phyloP scores from a whole-genome alignment of 768 basidiomycete species.

The Russula sp. region DNA sequence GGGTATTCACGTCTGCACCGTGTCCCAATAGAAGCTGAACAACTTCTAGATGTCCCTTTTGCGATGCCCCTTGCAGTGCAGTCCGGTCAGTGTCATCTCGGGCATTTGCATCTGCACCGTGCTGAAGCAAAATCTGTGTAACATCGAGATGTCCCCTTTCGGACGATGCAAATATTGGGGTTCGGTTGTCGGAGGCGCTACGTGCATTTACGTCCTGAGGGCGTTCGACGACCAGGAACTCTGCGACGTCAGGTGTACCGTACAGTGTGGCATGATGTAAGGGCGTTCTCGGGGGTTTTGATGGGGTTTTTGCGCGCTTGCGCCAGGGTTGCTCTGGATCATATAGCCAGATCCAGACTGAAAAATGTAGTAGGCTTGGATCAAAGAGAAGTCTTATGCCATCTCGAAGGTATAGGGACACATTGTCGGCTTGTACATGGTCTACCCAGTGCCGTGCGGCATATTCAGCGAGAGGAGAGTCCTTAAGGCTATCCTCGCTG shows the following conservation, averaged over 20 bases:
- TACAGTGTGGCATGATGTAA: neutral
- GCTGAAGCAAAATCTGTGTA: too few relatives aligned
- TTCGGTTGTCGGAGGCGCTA: neutral
- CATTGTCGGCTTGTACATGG: neutral
- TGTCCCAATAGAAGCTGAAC: too few relatives aligned
- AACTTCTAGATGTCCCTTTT: too few relatives aligned
- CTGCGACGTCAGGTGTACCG: neutral
- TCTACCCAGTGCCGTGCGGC: neutral
- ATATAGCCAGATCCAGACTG: neutral
- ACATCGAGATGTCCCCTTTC: too few relatives aligned
- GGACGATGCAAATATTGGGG: neutral
- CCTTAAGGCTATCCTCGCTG: neutral
- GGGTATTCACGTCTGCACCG: too few relatives aligned
- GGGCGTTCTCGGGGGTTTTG: neutral
- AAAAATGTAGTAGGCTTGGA: neutral
- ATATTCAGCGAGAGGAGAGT: neutral
- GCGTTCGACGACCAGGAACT: neutral
- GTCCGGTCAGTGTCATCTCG: too few relatives aligned
- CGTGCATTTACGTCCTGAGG: neutral
- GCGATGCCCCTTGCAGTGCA: too few relatives aligned
- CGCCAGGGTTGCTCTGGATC: neutral
- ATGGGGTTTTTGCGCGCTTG: neutral
- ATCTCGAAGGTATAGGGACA: neutral
- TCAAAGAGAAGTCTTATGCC: neutral
- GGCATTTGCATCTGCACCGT: too few relatives aligned